These are phyloP conservation scores for Umbelopsis sp. DNA, from an alignment of 371 early-diverging fungal species.

Conservation along the genomic window DNA sequence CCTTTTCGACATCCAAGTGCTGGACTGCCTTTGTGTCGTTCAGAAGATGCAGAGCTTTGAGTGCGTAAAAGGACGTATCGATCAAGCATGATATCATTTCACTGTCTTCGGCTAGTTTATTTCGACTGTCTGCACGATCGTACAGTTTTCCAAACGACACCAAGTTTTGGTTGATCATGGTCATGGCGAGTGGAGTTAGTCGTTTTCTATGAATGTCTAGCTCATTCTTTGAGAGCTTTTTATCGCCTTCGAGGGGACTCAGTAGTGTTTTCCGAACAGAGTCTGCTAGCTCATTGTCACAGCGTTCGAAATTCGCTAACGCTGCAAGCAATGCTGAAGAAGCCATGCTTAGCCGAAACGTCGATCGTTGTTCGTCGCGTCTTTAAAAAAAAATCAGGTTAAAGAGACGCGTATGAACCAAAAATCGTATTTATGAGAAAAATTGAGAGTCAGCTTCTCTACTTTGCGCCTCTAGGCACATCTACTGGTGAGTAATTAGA, in stretches of 20 bases:
- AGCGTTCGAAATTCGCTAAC: slow-evolving; percentile 19
- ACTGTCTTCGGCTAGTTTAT: slow-evolving; percentile 15
- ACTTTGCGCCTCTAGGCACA: not conserved
- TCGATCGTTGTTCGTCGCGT: slow-evolving; percentile 2
- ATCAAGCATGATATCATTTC: slow-evolving; percentile 39
- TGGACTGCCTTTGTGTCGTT: slow-evolving; percentile 34
- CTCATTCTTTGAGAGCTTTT: slow-evolving; percentile 23
- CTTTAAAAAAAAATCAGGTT: not conserved
- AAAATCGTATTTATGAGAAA: not conserved
- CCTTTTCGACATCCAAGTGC: slow-evolving; percentile 48
- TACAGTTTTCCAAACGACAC: slow-evolving; percentile 26
- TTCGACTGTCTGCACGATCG: slow-evolving; percentile 1
- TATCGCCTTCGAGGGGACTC: slow-evolving; percentile 41
- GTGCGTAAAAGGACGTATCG: slow-evolving; percentile 40
- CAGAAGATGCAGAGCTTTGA: slow-evolving; percentile 42
- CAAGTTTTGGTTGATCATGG: slow-evolving; percentile 46
- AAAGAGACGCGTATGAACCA: not conserved
- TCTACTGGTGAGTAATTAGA: not conserved
- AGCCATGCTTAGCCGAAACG: slow-evolving; percentile 6
- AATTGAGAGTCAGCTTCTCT: not conserved
- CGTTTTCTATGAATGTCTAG: slow-evolving; percentile 32
- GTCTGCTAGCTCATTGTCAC: slow-evolving; percentile 34
- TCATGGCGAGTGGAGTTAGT: slow-evolving; percentile 40
- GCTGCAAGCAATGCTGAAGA: slow-evolving; percentile 19
- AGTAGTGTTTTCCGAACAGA: slow-evolving; percentile 31